Conservation (phyloP, 2,329 filamentous ascomycete species). For the Apiospora sp. region DNA sequence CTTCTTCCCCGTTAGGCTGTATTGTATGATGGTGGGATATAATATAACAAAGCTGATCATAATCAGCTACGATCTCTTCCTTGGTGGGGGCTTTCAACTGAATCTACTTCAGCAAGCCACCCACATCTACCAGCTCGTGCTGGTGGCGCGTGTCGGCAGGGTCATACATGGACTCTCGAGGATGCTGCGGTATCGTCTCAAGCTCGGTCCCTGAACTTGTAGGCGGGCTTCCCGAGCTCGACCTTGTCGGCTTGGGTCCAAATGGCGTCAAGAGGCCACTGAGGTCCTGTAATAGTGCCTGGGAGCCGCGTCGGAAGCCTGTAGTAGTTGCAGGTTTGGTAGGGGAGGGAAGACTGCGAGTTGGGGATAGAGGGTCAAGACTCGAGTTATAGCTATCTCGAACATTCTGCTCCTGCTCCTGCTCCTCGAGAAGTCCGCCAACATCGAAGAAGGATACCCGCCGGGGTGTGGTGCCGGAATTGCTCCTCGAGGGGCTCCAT, state of each 20-base stretch:
- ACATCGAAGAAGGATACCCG: constrained; percentile 86
- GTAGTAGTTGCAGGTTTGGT: constrained; percentile 53
- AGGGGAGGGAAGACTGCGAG: constrained; percentile 48
- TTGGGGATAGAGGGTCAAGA: constrained; percentile 45
- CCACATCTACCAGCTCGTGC: constrained; percentile 48
- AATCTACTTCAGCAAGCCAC: constrained; percentile 45
- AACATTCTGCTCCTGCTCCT: constrained; percentile 43
- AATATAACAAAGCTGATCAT: background rate
- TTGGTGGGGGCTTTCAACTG: background rate
- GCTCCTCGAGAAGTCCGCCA: constrained; percentile 74
- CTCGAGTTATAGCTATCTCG: constrained; percentile 54
- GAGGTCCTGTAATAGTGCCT: constrained; percentile 65
- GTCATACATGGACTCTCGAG: constrained; percentile 44
- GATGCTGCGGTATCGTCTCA: constrained; percentile 54
- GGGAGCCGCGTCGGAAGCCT: constrained; percentile 62
- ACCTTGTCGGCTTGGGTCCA: constrained; percentile 42
- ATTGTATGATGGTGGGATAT: background rate
- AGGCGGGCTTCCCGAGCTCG: constrained; percentile 36
- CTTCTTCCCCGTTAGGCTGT: background rate
- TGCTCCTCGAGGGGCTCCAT: constrained; percentile 47
- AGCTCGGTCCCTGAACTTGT: constrained; percentile 50
- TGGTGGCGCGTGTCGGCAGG: constrained; percentile 41
- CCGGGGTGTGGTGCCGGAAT: constrained; percentile 56
- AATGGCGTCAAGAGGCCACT: constrained; percentile 60
- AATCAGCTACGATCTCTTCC: background rate